Base-by-base conservation (phyloP, 768 basidiomycete species). In the Auricularia heimuer region DNA sequence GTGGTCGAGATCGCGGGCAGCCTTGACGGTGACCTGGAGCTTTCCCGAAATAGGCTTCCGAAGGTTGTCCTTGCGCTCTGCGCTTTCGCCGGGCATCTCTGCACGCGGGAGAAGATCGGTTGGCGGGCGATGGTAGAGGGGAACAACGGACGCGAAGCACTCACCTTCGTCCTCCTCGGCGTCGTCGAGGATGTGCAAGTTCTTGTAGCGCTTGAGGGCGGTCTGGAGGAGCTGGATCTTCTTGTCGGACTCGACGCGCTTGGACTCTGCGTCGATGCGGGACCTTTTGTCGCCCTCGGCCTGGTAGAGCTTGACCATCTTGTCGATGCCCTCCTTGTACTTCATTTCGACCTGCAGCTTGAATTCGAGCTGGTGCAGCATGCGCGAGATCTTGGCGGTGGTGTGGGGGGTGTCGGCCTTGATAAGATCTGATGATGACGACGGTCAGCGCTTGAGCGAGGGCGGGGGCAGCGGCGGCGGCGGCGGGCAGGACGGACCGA, bases 341-440 rank as follows among this genome's bases (percentile, higher is more conserved):
- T 98, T 94, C 79, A 90, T 85, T 77, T 99, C 97, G 68, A 99
- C 93, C 75, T 96, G 92, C 64, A 98, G 86, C 79, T 99, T 99
- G 85, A 98, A 99, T 77, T 98, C 95, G 67, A 99, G 87, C 76
- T 98, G 95, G 76, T 98, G 95, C 62, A 98, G 85, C 95, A 98
- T 98, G 70, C 86, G 86, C 51, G 94, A 92, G 74, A 99, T 98
- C 80, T 96, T 98, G 69, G 92, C 89, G 1, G 95, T 89, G 21
- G 94, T 94, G 73, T 96, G 86, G 16, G 96, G 95, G 56, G 95
- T 95, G 78, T 99, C 97, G 68, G 94, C 94, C 77, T 95, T 95
- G 76, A 97, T 93, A 67, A 99, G 80, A 80, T 99, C 97, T 82
- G 67, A 16, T 34, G 14, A 54, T 82, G 67, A 16, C 29, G 14